A percentile compares a stretch with the other conserved stretches of the same genome.
Evolutionary conservation across 495 filamentous ascomycete species (phyloP).

Genomic region (Trypethelium eluteriae): DNA sequence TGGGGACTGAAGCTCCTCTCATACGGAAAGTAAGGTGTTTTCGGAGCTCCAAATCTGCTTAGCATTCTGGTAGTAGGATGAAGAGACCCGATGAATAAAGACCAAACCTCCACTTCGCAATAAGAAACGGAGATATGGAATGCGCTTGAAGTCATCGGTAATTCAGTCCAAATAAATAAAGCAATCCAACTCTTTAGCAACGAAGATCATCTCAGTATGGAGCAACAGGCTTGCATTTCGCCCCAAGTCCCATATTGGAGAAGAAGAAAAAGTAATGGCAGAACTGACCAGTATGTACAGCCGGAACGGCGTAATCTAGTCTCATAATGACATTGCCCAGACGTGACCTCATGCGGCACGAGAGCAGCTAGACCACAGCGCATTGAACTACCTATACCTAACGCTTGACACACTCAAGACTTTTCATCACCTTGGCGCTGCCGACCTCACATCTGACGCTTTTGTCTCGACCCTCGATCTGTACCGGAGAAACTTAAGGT

Average conservation of each 20-base stretch:
- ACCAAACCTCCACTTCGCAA: too few relatives aligned
- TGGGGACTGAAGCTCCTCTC: too few relatives aligned
- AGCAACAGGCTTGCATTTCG: too few relatives aligned
- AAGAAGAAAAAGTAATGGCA: not conserved
- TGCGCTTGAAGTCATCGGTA: too few relatives aligned
- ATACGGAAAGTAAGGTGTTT: too few relatives aligned
- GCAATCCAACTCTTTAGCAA: too few relatives aligned
- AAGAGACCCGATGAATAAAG: too few relatives aligned
- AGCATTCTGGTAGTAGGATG: not conserved
- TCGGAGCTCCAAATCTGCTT: not conserved
- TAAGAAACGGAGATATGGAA: too few relatives aligned
- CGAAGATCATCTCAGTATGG: too few relatives aligned
- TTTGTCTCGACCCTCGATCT: not conserved
- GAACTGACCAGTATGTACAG: not conserved
- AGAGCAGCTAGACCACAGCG: not conserved
- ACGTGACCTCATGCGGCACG: conserved; percentile 10
- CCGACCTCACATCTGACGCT: not conserved
- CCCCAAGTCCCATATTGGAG: too few relatives aligned
- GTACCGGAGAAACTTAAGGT: not conserved
- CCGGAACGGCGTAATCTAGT: not conserved
- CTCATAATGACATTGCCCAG: not conserved
- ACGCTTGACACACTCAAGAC: not conserved
- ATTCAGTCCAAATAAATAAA: too few relatives aligned
- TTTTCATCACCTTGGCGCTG: not conserved
- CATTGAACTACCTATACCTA: not conserved